Base-by-base conservation (phyloP, 371 early-diverging fungal genomes). In the Actinomortierella ambigua region DNA sequence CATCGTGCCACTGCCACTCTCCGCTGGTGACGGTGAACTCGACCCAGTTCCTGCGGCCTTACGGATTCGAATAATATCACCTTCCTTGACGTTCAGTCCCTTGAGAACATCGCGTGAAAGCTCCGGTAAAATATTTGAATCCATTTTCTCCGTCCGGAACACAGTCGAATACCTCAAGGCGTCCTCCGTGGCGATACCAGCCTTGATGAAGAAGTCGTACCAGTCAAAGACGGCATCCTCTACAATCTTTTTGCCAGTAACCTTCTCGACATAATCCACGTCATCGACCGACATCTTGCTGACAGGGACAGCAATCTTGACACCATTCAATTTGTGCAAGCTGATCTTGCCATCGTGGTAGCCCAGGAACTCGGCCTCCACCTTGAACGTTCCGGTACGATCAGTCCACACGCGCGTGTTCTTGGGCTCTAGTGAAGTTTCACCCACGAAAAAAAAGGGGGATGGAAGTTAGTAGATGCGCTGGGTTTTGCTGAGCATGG, bases 331-430 rank as follows among this genome's bases (percentile, higher is more conserved):
- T 69, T 98, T 98, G 81, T 94, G 95, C 51, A 98, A 76, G 26
- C 95, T 89, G 27, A 95, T 89, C 65, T 93, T 93, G 57, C 91
- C 93, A 50, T 92, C 88, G 47, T 87, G 81, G 48, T 82, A 81
- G 22, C 84, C 81, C 24, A 97, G 54, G 52, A 90, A 94, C 62
- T 93, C 90, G 4, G 98, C 98, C 46, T 95, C 93, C 1, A 96
- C 96, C 55, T 87, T 93, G 82, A 95, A 96, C 2, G 91, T 77
- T 48, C 96, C 97, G 0, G 91, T 88, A n/a, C 90, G 85, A 75
- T 98, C 98, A 1, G 93, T 94, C 97, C 97, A 98, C 23, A 86
- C 88, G 46, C 98, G 87, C 24, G 93, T 82, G 40, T 90, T 88
- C 17, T 77, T 57, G 6, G 79, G 75, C 49, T 88, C 86, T 53